Evolutionary conservation across 2,329 filamentous ascomycete genomes (phyloP).

Genomic region (Neospermospora avenae): DNA sequence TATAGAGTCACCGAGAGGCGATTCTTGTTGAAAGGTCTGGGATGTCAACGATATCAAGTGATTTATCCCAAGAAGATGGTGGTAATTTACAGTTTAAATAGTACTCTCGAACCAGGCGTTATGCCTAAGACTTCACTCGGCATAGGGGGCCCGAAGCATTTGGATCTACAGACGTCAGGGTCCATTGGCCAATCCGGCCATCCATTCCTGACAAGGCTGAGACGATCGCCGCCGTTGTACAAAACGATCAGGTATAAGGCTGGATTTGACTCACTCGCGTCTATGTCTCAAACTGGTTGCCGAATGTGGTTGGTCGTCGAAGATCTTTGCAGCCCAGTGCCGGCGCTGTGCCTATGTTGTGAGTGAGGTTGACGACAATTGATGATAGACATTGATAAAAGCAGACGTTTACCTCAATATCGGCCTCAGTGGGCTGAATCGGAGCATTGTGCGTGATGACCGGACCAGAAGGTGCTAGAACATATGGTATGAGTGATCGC

Average conservation of each 20-base stretch:
- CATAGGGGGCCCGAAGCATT: slow-evolving; percentile 45
- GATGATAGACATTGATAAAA: background rate
- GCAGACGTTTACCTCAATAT: slow-evolving; percentile 28
- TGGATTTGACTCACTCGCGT: slow-evolving; percentile 36
- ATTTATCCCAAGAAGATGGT: background rate
- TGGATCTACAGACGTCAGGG: slow-evolving; percentile 39
- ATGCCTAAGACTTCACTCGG: slow-evolving; percentile 44
- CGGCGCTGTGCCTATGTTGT: slow-evolving; percentile 39
- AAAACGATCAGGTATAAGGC: background rate
- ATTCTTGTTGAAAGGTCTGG: slow-evolving; percentile 53
- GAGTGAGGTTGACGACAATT: slow-evolving; percentile 10
- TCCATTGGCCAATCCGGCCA: slow-evolving; percentile 13
- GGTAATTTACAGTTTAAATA: slow-evolving; percentile 50
- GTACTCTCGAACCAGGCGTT: slow-evolving; percentile 46
- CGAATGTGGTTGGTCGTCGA: slow-evolving; percentile 49
- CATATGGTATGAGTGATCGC: slow-evolving; percentile 22
- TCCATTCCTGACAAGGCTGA: slow-evolving; percentile 12
- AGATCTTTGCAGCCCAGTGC: slow-evolving; percentile 62
- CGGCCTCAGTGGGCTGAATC: slow-evolving; percentile 18
- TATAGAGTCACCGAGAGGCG: slow-evolving; percentile 52
- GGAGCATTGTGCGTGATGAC: slow-evolving; percentile 22
- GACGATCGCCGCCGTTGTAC: slow-evolving; percentile 8
- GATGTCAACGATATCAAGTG: background rate
- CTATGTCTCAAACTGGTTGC: slow-evolving; percentile 48
- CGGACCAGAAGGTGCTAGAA: slow-evolving; percentile 25